phyloP scores from a whole-genome alignment of 1,284 basidiomycete genomes.

The Hemileia vastatrix region DNA sequence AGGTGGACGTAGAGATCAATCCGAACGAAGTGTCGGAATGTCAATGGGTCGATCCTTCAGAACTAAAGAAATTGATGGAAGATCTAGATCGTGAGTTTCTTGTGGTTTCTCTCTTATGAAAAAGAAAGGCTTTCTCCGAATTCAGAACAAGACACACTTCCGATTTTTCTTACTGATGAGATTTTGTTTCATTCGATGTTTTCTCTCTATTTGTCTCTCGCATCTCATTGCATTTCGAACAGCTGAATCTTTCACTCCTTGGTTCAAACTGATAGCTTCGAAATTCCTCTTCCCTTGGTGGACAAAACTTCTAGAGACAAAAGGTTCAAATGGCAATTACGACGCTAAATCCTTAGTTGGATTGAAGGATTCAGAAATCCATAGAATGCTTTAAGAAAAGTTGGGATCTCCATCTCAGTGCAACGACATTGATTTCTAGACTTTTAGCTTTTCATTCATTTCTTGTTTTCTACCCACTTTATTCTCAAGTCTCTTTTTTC shows the following conservation, averaged over 20 bases:
- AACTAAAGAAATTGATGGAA: constrained; percentile 39
- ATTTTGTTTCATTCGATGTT: too few relatives aligned
- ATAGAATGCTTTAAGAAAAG: constrained; percentile 35
- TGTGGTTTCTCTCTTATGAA: background rate
- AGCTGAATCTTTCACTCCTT: constrained; percentile 40
- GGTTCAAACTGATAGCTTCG: constrained; percentile 45
- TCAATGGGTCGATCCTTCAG: constrained; percentile 39
- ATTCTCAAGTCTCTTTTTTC: too few relatives aligned
- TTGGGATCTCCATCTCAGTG: too few relatives aligned
- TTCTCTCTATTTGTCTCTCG: too few relatives aligned
- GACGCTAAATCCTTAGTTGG: constrained; percentile 35
- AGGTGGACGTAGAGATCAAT: constrained; percentile 35
- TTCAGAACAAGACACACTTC: background rate
- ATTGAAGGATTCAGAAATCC: constrained; percentile 37
- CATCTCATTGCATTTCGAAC: too few relatives aligned
- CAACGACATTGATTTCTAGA: too few relatives aligned
- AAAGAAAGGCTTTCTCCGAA: background rate
- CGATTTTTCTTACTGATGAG: too few relatives aligned
- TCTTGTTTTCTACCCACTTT: too few relatives aligned
- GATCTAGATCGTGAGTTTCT: constrained; percentile 36
- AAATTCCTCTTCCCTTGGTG: constrained; percentile 44
- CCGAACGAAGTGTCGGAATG: constrained; percentile 40
- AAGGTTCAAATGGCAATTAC: constrained; percentile 2
- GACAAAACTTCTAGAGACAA: constrained; percentile 33
- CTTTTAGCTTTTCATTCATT: too few relatives aligned